These are phyloP conservation scores for Penicillium subrubescens DNA, from an alignment of 495 filamentous ascomycete species.

Conservation along the genomic window DNA sequence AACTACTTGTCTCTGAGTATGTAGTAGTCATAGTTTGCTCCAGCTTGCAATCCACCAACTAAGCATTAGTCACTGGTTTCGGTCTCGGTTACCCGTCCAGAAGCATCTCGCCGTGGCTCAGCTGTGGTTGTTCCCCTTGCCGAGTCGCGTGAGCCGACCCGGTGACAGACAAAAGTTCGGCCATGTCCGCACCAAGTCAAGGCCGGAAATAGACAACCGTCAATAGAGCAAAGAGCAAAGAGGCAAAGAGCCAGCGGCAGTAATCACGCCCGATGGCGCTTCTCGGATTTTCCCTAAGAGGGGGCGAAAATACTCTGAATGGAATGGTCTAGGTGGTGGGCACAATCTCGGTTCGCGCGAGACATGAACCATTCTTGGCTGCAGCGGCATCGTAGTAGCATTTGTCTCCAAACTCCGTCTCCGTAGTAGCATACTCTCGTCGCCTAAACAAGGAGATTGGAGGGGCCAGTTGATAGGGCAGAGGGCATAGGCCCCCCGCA, in stretches of 20 bases:
- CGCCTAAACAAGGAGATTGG: neutral
- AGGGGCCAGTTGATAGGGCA: neutral
- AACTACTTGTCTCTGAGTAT: neutral
- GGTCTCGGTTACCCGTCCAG: constrained; percentile 1
- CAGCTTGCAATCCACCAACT: neutral
- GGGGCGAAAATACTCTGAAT: neutral
- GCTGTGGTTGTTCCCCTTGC: neutral
- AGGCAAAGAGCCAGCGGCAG: neutral
- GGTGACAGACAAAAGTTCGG: constrained; percentile 9
- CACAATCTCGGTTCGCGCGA: neutral
- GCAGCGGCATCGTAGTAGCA: neutral
- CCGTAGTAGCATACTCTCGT: neutral
- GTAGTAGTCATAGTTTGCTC: neutral
- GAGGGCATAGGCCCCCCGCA: neutral
- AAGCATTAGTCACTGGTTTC: neutral
- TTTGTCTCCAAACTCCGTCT: neutral
- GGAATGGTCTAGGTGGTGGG: neutral
- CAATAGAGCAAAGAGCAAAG: neutral
- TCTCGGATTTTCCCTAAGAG: neutral
- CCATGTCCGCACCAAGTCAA: constrained; percentile 9
- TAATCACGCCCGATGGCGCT: neutral
- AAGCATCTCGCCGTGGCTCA: neutral
- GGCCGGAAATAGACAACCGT: neutral
- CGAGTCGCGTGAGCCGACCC: constrained; percentile 17
- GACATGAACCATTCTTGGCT: neutral